These are phyloP conservation scores for Moniliophthora roreri DNA, from an alignment of 1,284 basidiomycete species.

Conservation along the genomic window DNA sequence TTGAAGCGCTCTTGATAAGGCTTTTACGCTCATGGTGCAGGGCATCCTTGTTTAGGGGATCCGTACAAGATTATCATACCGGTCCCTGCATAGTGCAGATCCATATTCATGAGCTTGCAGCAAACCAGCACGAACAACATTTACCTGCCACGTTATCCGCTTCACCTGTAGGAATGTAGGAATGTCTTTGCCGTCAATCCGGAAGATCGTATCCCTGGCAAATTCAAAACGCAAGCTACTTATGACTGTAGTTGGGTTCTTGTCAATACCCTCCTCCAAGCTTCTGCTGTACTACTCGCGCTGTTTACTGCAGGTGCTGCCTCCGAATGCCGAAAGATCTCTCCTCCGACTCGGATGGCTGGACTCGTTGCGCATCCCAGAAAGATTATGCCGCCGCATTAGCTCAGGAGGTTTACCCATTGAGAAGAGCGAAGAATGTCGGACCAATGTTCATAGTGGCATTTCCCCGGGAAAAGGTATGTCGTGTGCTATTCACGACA, in stretches of 20 bases:
- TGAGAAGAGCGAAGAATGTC: constrained; percentile 89
- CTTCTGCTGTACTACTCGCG: constrained; percentile 72
- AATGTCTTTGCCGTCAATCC: constrained; percentile 56
- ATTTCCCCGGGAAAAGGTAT: constrained; percentile 94
- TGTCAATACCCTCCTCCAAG: constrained; percentile 74
- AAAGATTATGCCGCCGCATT: constrained; percentile 80
- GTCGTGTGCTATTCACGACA: constrained; percentile 18
- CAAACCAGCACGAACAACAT: constrained; percentile 15
- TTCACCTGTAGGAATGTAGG: constrained; percentile 27
- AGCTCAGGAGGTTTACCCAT: constrained; percentile 92
- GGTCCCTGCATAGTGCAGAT: not conserved
- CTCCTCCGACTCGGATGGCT: constrained; percentile 88
- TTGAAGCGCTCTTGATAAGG: too few species aligned
- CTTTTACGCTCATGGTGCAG: not conserved
- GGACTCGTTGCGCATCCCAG: constrained; percentile 90
- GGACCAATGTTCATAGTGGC: constrained; percentile 89
- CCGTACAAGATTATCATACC: not conserved
- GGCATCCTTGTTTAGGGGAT: not conserved
- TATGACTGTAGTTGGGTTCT: constrained; percentile 64
- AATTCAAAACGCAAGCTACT: constrained; percentile 78
- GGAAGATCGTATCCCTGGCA: constrained; percentile 76
- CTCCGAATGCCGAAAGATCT: constrained; percentile 85
- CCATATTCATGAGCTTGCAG: not conserved
- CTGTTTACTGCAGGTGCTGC: constrained; percentile 89
- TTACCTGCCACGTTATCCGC: constrained; percentile 29